Evolutionary conservation across 768 basidiomycete species (phyloP), one percentile per base, ranked within the genome.

Genomic region (Naematelia aurantialba): DNA sequence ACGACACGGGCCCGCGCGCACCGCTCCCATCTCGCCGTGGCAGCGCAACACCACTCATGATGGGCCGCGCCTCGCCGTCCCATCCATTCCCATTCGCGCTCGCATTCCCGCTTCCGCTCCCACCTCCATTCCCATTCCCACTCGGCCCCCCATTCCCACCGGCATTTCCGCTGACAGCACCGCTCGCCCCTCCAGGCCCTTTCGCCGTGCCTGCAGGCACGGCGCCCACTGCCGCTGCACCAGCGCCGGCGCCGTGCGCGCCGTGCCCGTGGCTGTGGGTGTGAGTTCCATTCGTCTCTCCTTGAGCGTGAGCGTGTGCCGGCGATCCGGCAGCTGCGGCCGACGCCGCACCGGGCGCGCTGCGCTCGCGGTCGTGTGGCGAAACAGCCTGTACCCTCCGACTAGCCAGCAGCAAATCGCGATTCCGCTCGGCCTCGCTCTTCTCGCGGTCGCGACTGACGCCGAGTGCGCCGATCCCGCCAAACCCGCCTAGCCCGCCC

Each of bases 391-490:
- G 34, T n/a, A 73, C 67, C 25, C 69, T 46, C 21, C 72, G 45
- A 22, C 60, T 62, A 26, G 69, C 69, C 26, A 73, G 53, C 4
- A 73, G 45, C 19, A 70, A 46, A 59, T 73, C 72, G 22, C 72
- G 46, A 52, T 73, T 73, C 17, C 67, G 45, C 34, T 73, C 71
- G 2, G 66, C 66, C 53, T 73, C 71, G 2, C 56, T 61, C 31
- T 56, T 55, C 27, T 24, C 45, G 14, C 27, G 14, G 5, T 54
- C 19, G 31, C 24, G 4, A 56, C 61, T 24, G 14, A 24, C 22
- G 26, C 26, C n/a, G 22, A 44, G 34, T 34, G 24, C 24, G 26
- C 45, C 4, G 26, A 24, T 59, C 31, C 55, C 45, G 17, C 26
- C 25, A 17, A 22, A 27, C 8, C 24, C 19, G 25, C 44, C 42